phyloP scores from a whole-genome alignment of 2,329 filamentous ascomycete genomes.

The Aspergillus texensis region DNA sequence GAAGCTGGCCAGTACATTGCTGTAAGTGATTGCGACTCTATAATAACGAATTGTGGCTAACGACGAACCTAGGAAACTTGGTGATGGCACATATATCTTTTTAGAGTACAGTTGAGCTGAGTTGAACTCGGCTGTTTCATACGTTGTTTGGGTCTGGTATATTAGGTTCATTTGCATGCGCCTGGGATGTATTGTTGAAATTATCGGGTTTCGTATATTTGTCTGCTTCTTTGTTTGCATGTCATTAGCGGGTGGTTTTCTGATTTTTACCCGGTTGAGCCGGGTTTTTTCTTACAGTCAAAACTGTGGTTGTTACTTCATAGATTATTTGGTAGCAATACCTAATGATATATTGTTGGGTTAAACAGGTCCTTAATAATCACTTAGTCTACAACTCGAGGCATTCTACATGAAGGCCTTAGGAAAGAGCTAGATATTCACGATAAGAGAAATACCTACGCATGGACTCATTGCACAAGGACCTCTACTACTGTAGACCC shows the following conservation, averaged over 20 bases:
- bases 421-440: too few species aligned
- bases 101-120: background rate
- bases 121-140: conserved; percentile 11
- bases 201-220: background rate
- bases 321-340: conserved; percentile 17
- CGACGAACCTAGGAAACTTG: conserved; percentile 36
- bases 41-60: conserved; percentile 11
- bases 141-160: background rate
- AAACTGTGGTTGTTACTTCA: conserved; percentile 3
- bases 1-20: conserved; percentile 94
- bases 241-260: conserved; percentile 26
- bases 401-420: too few species aligned
- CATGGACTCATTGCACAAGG: too few species aligned
- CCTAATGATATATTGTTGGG: conserved; percentile 11
- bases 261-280: conserved; percentile 10
- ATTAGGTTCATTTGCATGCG: conserved; percentile 1
- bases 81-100: conserved; percentile 22
- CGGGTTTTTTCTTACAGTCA: conserved; percentile 4
- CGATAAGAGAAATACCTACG: too few species aligned
- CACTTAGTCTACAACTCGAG: too few species aligned
- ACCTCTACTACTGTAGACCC: too few species aligned
- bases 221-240: conserved; percentile 8
- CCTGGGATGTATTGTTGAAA: conserved; percentile 5
- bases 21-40: conserved; percentile 42
- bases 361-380: background rate